These are phyloP conservation scores for Leptodermis oblonga DNA, from an alignment of 257 asterid species.

Conservation along the genomic window DNA sequence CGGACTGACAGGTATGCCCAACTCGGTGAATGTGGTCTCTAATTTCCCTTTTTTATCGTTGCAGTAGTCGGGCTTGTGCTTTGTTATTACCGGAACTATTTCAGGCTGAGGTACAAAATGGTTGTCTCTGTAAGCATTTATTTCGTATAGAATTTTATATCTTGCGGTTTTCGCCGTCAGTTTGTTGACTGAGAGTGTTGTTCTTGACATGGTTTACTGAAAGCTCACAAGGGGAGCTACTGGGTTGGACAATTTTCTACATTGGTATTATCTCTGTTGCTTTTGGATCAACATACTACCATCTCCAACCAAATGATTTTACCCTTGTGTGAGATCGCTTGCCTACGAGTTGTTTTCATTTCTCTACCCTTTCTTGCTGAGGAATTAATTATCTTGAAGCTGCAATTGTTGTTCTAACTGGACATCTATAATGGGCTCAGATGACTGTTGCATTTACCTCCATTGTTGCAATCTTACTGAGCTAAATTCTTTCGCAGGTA, in stretches of 20 bases:
- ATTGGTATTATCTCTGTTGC: slow-evolving; percentile 88
- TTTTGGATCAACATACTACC: slow-evolving; percentile 93
- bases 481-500: slow-evolving; percentile 43
- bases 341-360: slow-evolving; percentile 55
- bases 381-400: background rate
- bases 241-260: slow-evolving; percentile 89
- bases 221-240: slow-evolving; percentile 85
- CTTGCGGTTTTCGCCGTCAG: background rate
- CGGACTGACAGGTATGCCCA: slow-evolving; percentile 87
- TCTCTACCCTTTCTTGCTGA: background rate
- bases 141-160: background rate
- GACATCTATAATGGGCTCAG: slow-evolving; percentile 35
- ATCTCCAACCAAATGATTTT: slow-evolving; percentile 82
- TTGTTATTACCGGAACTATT: slow-evolving; percentile 69
- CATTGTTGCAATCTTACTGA: slow-evolving; percentile 65
- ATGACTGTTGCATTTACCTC: slow-evolving; percentile 99
- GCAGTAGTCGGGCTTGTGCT: slow-evolving; percentile 83
- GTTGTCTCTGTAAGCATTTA: background rate
- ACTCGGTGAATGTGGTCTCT: slow-evolving; percentile 80
- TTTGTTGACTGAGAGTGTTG: background rate
- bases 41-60: slow-evolving; percentile 79
- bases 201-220: slow-evolving; percentile 8
- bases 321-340: slow-evolving; percentile 95
- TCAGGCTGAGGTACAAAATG: slow-evolving; percentile 67
- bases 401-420: background rate